Conservation (phyloP, 768 basidiomycete genomes). For the Gyrodon lividus region DNA sequence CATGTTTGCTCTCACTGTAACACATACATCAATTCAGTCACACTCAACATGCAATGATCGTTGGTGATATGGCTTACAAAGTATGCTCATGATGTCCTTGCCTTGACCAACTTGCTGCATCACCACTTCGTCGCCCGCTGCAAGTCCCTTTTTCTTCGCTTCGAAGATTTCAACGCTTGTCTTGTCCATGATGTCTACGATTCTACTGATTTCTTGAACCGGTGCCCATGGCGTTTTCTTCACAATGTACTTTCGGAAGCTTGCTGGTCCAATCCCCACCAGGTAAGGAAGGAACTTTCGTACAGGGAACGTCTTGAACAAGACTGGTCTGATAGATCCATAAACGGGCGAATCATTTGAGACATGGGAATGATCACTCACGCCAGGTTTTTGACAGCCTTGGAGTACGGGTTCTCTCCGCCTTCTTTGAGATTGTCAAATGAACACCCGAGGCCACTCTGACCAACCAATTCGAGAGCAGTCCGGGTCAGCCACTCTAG, state of each 20-base stretch:
- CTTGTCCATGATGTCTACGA: too few species aligned
- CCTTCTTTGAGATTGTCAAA: conserved; percentile 30
- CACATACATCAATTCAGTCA: too few species aligned
- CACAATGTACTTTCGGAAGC: conserved; percentile 44
- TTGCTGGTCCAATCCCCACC: conserved; percentile 40
- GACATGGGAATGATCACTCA: not conserved
- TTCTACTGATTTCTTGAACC: too few species aligned
- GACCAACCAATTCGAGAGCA: conserved; percentile 44
- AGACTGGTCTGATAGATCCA: conserved; percentile 39
- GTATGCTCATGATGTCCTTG: conserved; percentile 51
- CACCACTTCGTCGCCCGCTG: too few species aligned
- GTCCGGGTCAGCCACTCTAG: conserved; percentile 48
- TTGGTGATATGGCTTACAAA: conserved; percentile 35
- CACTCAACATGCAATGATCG: too few species aligned
- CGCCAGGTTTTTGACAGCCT: not conserved
- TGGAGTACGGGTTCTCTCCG: not conserved
- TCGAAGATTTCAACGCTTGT: too few species aligned
- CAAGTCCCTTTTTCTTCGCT: too few species aligned
- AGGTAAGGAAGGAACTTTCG: conserved; percentile 48
- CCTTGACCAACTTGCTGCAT: conserved; percentile 25
- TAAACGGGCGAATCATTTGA: not conserved
- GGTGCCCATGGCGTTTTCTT: conserved; percentile 41
- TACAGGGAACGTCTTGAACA: conserved; percentile 43
- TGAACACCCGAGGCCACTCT: conserved; percentile 41
- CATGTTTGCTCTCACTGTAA: conserved; percentile 29